Conservation (phyloP, 2,329 filamentous ascomycete genomes). For the Balansia obtecta region DNA sequence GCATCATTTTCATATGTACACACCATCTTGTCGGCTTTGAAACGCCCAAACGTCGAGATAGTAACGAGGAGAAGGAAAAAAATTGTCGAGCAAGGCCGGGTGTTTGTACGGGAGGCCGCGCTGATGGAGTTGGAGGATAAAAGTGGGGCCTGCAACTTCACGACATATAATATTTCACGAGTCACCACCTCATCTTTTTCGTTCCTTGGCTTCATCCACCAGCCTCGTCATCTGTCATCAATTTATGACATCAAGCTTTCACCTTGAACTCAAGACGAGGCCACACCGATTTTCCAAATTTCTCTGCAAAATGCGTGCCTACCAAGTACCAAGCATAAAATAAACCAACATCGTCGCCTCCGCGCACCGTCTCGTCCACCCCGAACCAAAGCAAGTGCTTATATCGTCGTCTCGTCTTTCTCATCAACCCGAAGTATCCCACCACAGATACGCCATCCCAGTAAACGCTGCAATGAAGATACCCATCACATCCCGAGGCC, state of each 20-base stretch:
- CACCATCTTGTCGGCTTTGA: slow-evolving; percentile 1
- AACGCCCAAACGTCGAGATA: background rate
- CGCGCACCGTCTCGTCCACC: too few species aligned
- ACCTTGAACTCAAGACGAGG: background rate
- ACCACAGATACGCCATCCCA: too few species aligned
- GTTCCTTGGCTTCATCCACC: background rate
- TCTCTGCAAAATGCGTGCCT: too few species aligned
- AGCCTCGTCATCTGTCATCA: background rate
- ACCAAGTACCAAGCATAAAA: too few species aligned
- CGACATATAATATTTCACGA: background rate
- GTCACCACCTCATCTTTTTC: background rate
- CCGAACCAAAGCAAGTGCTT: too few species aligned
- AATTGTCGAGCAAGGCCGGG: too few species aligned
- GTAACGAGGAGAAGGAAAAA: background rate
- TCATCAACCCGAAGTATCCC: too few species aligned
- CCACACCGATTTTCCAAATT: background rate
- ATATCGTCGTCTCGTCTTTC: too few species aligned
- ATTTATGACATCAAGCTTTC: background rate
- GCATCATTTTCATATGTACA: background rate
- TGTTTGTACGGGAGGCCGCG: background rate
- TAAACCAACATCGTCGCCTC: too few species aligned
- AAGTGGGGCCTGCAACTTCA: background rate
- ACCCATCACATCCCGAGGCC: slow-evolving; percentile 2
- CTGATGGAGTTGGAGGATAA: background rate
- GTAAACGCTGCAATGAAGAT: slow-evolving; percentile 4